Base-by-base conservation (phyloP, 225 moss, liverwort and hornwort genomes). In the Rhytidiadelphus loreus region DNA sequence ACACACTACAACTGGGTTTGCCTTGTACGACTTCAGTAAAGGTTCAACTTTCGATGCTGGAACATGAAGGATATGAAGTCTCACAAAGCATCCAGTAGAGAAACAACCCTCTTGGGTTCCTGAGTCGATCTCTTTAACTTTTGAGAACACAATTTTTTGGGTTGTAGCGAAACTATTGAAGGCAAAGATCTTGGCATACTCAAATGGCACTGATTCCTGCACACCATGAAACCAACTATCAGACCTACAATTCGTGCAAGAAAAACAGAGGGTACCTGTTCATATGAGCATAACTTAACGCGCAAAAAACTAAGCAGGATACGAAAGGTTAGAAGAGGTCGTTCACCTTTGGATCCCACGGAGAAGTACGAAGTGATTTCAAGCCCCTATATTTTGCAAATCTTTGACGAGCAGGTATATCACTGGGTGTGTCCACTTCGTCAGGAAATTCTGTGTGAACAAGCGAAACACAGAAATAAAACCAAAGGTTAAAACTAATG, bases 321-420 rank as follows among this genome's bases (percentile, higher is more conserved):
- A 79, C 16, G 48, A 55, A 86, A 77, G 37, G 39, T 17, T 74
- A 56, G 50, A 65, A 58, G 77, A 44, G 48, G 14, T 86, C 46
- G 23, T 82, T 65, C 57, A 98, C 98, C 96, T 98, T 96, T 56
- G 98, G 93, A 86, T 98, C 98, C 98, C 98, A 98, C 43, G 96
- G 94, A 72, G 98, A 99, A 53, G 97, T 96, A 89, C 99, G 96
- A 83, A 97, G 96, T 61, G 99, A 99, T 89, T 97, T 97, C 91
- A 99, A 87, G 77, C 96, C 99, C 89, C 99, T 96, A 33, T 99
- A 97, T 75, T 96, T 99, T 32, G 92, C 97, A 93, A 99, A 97
- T 46, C 99, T 95, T 89, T 96, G 93, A 86, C 96, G 93, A 75
- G 99, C 99, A 85, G 94, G 91, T 78, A 89, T 65, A 86, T 97